Conservation (phyloP, 352 stramenopile genomes). For the Globisporangium perplexum region DNA sequence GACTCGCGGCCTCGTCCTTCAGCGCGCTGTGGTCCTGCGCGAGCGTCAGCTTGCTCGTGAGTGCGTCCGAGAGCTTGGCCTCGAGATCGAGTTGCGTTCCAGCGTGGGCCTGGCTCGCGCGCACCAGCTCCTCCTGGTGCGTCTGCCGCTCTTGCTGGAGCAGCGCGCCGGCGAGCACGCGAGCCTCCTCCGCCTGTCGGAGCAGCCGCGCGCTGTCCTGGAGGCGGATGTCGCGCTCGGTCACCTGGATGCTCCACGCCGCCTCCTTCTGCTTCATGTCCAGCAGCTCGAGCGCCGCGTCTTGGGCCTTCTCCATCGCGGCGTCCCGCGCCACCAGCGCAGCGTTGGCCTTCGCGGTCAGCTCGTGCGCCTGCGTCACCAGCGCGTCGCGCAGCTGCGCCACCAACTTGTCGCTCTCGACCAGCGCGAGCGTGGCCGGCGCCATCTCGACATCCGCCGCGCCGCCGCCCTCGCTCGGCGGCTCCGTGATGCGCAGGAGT, state of each 20-base stretch:
- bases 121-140: slow-evolving; percentile 17
- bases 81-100: slow-evolving; percentile 26
- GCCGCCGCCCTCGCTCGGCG: slow-evolving; percentile 2
- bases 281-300: slow-evolving; percentile 42
- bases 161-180: slow-evolving; percentile 11
- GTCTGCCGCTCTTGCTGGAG: slow-evolving; percentile 27
- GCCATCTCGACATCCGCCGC: not conserved
- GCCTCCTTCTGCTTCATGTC: slow-evolving; percentile 56
- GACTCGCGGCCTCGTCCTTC: not conserved
- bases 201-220: slow-evolving; percentile 18
- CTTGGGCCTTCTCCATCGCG: slow-evolving; percentile 38
- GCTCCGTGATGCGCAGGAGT: slow-evolving; percentile 11
- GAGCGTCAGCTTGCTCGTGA: slow-evolving; percentile 18
- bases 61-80: slow-evolving; percentile 22
- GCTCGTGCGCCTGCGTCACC: slow-evolving; percentile 35
- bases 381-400: slow-evolving; percentile 34
- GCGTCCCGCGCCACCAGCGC: slow-evolving; percentile 22
- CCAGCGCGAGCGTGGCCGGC: not conserved
- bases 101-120: slow-evolving; percentile 21
- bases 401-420: slow-evolving; percentile 20
- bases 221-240: slow-evolving; percentile 30
- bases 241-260: slow-evolving; percentile 45
- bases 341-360: slow-evolving; percentile 37
- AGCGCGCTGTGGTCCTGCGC: not conserved
- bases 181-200: slow-evolving; percentile 21